Evolutionary conservation across 1,139 yeast genomes (phyloP), one percentile per base, ranked within the genome.

Genomic region (Diutina catenulata): DNA sequence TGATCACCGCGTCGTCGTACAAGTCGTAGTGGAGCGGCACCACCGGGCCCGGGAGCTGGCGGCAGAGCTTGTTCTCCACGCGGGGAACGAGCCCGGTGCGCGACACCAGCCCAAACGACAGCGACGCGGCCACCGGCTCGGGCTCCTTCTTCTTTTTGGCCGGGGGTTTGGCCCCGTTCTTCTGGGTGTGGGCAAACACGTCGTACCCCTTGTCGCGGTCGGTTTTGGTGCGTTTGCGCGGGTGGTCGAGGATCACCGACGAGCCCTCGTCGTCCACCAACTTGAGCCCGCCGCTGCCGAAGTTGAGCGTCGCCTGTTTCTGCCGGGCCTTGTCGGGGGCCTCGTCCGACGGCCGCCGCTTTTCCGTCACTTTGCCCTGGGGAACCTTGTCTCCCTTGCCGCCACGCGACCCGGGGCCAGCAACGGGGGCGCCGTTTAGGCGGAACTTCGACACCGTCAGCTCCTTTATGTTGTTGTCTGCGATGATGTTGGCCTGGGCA

Each of bases 331-430:
- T 19, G 7, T 18, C 22, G 33, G 33, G 13, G n/a, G 13, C 15
- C n/a, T 29, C 33, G n/a, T 9, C 28, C 14, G 29, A 6, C 29
- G 18, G 29, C 7, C 6, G 5, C 10, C 29, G 4, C 18, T 27
- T 27, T 27, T 27, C 29, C 18, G 18, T 27, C 18, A 27, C 13
- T 13, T 27, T 27, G 6, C 29, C 29, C 7, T n/a, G 5, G 16
- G 29, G 29, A 4, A 5, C 13, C 29, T 27, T 27, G 6, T 13
- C 4, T 16, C 18, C 18, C 5, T 52, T 55, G 1, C 70, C 71
- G 3, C 71, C 71, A 10, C 70, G 50, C 3, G 70, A 64, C 1
- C 71, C 71, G 0, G 70, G 68, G 0, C 71, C 71, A 40, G 56
- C 62, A 1, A 65, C 47, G 1, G 71, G 71, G 24, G 51, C 49